Evolutionary conservation across 2,329 filamentous ascomycete genomes (phyloP).

Genomic region (Botryotinia narcissicola): DNA sequence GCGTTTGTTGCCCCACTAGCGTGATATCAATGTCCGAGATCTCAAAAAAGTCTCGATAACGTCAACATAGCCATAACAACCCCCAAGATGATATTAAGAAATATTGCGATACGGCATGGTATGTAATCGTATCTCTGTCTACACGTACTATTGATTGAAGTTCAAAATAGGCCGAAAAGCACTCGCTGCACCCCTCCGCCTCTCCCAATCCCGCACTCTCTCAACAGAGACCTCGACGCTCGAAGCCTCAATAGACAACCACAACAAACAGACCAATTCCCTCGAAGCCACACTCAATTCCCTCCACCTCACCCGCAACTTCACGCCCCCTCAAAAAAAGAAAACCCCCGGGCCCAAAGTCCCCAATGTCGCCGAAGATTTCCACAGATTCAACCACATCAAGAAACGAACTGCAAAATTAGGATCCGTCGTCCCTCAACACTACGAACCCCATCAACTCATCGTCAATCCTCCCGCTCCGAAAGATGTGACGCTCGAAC

Average conservation of each 20-base stretch:
- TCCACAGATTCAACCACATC: conserved; percentile 38
- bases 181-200: conserved; percentile 46
- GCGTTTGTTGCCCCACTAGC: conserved; percentile 23
- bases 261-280: conserved; percentile 25
- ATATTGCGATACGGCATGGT: conserved; percentile 54
- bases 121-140: conserved; percentile 28
- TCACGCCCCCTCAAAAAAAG: conserved; percentile 20
- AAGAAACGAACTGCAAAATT: conserved; percentile 47
- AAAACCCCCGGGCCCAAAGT: neutral
- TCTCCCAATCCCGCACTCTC: conserved; percentile 43
- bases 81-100: conserved; percentile 56
- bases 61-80: conserved; percentile 10
- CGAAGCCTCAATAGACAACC: conserved; percentile 22
- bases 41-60: conserved; percentile 33
- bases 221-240: conserved; percentile 32
- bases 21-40: conserved; percentile 24
- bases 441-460: conserved; percentile 65
- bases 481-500: conserved; percentile 81
- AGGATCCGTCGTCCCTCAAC: conserved; percentile 49
- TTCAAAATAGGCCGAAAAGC: conserved; percentile 50
- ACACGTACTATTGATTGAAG: conserved; percentile 27
- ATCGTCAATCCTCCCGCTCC: conserved; percentile 71
- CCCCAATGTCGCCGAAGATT: conserved; percentile 25
- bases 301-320: conserved; percentile 26
- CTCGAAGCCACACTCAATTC: conserved; percentile 30